Conservation (phyloP, 2,329 filamentous ascomycete genomes). For the Sclerotinia minor region DNA sequence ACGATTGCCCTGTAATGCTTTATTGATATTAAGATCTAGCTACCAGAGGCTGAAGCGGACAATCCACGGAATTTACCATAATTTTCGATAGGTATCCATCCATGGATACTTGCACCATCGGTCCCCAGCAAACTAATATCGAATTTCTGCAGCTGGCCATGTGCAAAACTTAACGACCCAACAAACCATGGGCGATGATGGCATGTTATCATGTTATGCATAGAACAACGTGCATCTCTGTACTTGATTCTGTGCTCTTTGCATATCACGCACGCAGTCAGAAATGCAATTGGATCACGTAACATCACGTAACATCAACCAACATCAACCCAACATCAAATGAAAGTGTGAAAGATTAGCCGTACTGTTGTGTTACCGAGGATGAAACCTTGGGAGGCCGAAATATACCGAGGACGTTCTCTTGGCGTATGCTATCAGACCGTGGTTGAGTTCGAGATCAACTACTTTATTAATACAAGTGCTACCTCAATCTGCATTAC, state of each 20-base stretch:
- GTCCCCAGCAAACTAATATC: not conserved
- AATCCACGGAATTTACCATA: not conserved
- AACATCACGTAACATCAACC: not conserved
- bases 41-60: not conserved
- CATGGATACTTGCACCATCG: not conserved
- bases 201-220: slow-evolving; percentile 8
- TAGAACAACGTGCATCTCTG: slow-evolving; percentile 10
- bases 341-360: not conserved
- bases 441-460: not conserved
- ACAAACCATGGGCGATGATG: not conserved
- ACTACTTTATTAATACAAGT: not conserved
- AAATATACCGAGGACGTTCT: slow-evolving; percentile 8
- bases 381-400: not conserved
- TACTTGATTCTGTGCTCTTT: slow-evolving; percentile 13
- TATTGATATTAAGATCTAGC: no score
- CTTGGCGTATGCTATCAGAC: not conserved
- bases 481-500: not conserved
- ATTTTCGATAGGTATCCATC: not conserved
- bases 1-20: not conserved
- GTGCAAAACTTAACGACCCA: not conserved
- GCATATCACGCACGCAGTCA: slow-evolving; percentile 13
- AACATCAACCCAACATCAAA: not conserved
- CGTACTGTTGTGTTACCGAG: slow-evolving; percentile 3
- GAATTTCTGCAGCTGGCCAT: not conserved
- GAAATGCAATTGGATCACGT: slow-evolving; percentile 8